These are phyloP conservation scores for Rhodotorula paludigena DNA, from an alignment of 768 basidiomycete species.

Conservation along the genomic window DNA sequence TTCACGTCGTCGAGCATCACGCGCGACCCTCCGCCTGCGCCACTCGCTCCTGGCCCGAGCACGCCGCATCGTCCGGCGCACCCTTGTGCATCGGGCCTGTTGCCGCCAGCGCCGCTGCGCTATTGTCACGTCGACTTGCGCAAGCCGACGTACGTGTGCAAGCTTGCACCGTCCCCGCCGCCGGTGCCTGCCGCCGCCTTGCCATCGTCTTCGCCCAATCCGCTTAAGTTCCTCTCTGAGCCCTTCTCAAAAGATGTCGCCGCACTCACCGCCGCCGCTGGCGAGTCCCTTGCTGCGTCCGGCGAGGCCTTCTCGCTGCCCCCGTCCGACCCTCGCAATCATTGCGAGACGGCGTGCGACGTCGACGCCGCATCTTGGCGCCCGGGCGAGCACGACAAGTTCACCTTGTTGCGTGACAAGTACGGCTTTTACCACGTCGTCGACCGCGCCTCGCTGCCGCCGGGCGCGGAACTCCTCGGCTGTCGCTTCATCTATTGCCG, in stretches of 20 bases:
- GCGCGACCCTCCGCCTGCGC: no score
- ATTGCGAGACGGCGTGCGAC: conserved; percentile 5
- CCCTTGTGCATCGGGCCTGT: no score
- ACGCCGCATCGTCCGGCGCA: no score
- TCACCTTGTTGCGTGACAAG: conserved; percentile 31
- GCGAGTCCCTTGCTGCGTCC: not conserved
- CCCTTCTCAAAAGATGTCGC: not conserved
- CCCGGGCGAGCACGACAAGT: conserved; percentile 26
- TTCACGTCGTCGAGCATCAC: no score
- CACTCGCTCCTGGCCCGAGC: no score
- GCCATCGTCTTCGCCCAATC: not conserved
- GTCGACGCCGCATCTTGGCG: no score
- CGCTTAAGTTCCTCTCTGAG: not conserved
- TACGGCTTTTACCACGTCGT: conserved; percentile 44
- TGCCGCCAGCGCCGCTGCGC: no score
- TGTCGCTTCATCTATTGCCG: conserved; percentile 52
- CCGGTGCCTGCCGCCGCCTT: not conserved
- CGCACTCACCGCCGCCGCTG: not conserved
- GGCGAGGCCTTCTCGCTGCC: not conserved
- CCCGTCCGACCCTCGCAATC: conserved; percentile 2
- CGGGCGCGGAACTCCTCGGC: conserved; percentile 45
- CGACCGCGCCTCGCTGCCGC: conserved; percentile 44
- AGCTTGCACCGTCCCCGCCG: not conserved
- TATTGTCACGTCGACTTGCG: no score
- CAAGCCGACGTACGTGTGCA: not conserved